Conservation (phyloP, 2,329 filamentous ascomycete species). For the Pseudogymnoascus sp. region DNA sequence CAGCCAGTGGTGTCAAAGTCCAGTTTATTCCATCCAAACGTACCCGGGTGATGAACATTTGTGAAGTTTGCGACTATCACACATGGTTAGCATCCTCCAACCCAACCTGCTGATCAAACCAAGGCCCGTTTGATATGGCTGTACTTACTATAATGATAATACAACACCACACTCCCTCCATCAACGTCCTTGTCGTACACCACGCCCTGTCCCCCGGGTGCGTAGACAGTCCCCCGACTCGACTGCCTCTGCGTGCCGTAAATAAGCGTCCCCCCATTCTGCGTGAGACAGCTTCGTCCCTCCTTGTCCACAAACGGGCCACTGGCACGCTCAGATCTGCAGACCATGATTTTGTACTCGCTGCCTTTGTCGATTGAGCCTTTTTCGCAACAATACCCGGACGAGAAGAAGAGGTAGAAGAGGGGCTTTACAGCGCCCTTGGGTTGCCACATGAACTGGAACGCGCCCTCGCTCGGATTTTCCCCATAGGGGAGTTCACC, state of each 20-base stretch:
- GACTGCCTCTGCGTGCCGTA: conserved; percentile 41
- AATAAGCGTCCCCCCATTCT: conserved; percentile 39
- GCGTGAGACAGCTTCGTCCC: not conserved
- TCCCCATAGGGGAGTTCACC: conserved; percentile 48
- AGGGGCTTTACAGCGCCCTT: conserved; percentile 25
- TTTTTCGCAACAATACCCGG: conserved; percentile 54
- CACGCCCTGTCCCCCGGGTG: conserved; percentile 43
- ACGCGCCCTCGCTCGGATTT: conserved; percentile 36
- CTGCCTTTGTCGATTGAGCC: conserved; percentile 38
- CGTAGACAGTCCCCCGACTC: conserved; percentile 53
- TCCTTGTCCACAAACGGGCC: conserved; percentile 35
- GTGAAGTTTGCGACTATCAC: not conserved
- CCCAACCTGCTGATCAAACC: not conserved
- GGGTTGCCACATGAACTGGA: conserved; percentile 35
- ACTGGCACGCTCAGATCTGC: conserved; percentile 44
- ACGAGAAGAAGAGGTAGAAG: conserved; percentile 58
- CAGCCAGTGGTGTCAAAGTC: not conserved
- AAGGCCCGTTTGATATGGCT: not conserved
- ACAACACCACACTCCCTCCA: not conserved
- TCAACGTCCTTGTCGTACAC: not conserved
- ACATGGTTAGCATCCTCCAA: not conserved
- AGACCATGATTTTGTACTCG: conserved; percentile 61
- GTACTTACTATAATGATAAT: not conserved
- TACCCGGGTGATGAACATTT: not conserved
- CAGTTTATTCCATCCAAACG: not conserved